These are phyloP conservation scores for Simmondsia chinensis DNA, from an alignment of 148 eudicot species.

Conservation along the genomic window DNA sequence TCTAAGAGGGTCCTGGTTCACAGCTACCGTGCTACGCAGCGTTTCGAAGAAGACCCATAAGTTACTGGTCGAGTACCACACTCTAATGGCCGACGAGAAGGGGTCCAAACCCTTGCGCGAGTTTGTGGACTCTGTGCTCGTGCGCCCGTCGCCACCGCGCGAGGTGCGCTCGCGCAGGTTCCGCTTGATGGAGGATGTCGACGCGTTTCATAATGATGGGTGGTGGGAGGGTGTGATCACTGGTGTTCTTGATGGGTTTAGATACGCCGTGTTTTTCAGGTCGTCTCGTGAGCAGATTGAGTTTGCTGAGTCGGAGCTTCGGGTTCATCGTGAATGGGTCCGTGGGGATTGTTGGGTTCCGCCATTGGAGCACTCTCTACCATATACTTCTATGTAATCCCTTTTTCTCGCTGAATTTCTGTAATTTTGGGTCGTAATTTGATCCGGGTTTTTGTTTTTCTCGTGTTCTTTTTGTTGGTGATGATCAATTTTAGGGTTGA, in stretches of 20 bases:
- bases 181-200: conserved; percentile 37
- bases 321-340: conserved; percentile 64
- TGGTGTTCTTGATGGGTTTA: conserved; percentile 9
- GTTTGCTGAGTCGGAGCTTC: conserved; percentile 28
- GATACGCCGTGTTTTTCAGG: conserved; percentile 38
- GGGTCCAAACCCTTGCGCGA: conserved; percentile 33
- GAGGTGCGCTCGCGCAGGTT: conserved; percentile 11
- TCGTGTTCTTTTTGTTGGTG: conserved; percentile 21
- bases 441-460: conserved; percentile 34
- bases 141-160: conserved; percentile 53
- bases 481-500: no score
- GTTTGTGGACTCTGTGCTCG: conserved; percentile 15
- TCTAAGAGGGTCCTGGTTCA: conserved; percentile 27
- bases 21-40: conserved; percentile 19
- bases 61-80: conserved; percentile 44
- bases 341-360: conserved; percentile 32
- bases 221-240: conserved; percentile 86
- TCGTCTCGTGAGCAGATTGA: conserved; percentile 45
- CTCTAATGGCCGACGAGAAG: conserved; percentile 23
- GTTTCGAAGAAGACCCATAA: conserved; percentile 6
- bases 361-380: conserved; percentile 8
- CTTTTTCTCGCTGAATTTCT: no score
- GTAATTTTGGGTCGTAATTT: conserved; percentile 3
- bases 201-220: conserved; percentile 59
- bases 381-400: conserved; percentile 13